Conservation (phyloP, 1,284 basidiomycete genomes). For the Cryptococcus sp. region DNA sequence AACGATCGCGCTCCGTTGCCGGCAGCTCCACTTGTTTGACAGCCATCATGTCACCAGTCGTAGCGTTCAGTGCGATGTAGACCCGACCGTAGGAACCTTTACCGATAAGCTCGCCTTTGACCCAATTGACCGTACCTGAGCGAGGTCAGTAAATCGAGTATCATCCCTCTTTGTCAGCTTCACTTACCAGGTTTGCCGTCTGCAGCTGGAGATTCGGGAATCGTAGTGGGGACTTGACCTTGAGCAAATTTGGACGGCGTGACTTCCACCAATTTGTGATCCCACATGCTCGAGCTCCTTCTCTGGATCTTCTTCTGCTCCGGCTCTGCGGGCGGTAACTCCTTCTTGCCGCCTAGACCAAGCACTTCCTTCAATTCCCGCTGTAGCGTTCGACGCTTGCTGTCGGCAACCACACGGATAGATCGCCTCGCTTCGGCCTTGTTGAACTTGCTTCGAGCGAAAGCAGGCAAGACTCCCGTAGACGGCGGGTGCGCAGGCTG, state of each 20-base stretch:
- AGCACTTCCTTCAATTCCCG: slow-evolving; percentile 51
- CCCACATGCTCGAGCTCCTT: slow-evolving; percentile 79
- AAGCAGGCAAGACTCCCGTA: slow-evolving; percentile 1
- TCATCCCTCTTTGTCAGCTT: not conserved
- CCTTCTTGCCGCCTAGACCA: slow-evolving; percentile 1
- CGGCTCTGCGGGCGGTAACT: slow-evolving; percentile 49
- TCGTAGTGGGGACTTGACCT: slow-evolving; percentile 56
- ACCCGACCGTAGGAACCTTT: slow-evolving; percentile 96
- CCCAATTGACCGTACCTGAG: slow-evolving; percentile 93
- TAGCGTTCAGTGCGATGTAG: slow-evolving; percentile 95
- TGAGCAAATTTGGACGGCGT: slow-evolving; percentile 61
- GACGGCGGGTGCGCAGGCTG: slow-evolving; percentile 2
- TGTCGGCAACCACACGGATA: slow-evolving; percentile 82
- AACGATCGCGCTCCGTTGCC: slow-evolving; percentile 82
- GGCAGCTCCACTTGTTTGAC: slow-evolving; percentile 99
- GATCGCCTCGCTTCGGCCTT: slow-evolving; percentile 65
- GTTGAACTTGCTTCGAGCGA: slow-evolving; percentile 32
- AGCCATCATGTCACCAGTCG: slow-evolving; percentile 98
- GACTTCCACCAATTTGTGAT: slow-evolving; percentile 89
- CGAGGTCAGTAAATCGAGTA: not conserved
- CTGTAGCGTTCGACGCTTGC: slow-evolving; percentile 48
- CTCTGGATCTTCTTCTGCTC: slow-evolving; percentile 57
- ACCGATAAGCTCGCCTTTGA: slow-evolving; percentile 95
- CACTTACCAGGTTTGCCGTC: slow-evolving; percentile 57
- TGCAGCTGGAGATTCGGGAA: slow-evolving; percentile 35